Conservation (phyloP, 1,284 basidiomycete species). For the Malassezia caprae region DNA sequence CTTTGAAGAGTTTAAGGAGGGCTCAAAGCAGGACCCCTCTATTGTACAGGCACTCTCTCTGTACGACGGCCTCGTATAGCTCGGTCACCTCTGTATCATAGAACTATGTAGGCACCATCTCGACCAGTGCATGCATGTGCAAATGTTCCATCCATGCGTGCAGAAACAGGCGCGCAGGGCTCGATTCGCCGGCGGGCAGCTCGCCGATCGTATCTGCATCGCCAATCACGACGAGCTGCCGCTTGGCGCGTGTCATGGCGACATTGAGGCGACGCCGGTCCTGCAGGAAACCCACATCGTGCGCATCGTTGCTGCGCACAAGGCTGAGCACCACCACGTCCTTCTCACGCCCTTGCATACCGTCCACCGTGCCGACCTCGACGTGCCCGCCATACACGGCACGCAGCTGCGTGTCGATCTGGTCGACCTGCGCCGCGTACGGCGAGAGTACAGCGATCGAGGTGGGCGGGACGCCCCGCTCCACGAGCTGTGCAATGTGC, state of each 20-base stretch:
- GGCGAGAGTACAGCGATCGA: constrained; percentile 87
- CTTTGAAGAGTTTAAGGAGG: constrained; percentile 47
- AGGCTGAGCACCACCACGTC: constrained; percentile 39
- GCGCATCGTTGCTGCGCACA: constrained; percentile 31
- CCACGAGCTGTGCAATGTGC: constrained; percentile 70
- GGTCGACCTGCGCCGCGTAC: constrained; percentile 51
- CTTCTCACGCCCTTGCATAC: constrained; percentile 44
- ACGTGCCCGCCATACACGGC: constrained; percentile 17
- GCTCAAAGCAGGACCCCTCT: constrained; percentile 46
- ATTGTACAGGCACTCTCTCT: constrained; percentile 45
- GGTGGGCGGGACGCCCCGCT: constrained; percentile 58
- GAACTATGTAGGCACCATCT: constrained; percentile 2
- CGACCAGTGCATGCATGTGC: constrained; percentile 16
- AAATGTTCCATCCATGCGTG: constrained; percentile 19
- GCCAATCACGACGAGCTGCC: constrained; percentile 39
- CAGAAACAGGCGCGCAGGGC: constrained; percentile 13
- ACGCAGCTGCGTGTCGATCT: constrained; percentile 61
- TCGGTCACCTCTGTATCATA: neutral
- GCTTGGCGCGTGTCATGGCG: constrained; percentile 42
- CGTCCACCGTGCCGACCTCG: constrained; percentile 42
- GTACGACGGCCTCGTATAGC: constrained; percentile 29
- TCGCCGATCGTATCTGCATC: constrained; percentile 34
- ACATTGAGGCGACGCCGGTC: constrained; percentile 43
- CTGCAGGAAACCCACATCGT: constrained; percentile 37
- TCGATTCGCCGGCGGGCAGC: neutral